These are phyloP conservation scores for Typha latifolia DNA, from an alignment of 176 grass and related monocot genomes.

Conservation along the genomic window DNA sequence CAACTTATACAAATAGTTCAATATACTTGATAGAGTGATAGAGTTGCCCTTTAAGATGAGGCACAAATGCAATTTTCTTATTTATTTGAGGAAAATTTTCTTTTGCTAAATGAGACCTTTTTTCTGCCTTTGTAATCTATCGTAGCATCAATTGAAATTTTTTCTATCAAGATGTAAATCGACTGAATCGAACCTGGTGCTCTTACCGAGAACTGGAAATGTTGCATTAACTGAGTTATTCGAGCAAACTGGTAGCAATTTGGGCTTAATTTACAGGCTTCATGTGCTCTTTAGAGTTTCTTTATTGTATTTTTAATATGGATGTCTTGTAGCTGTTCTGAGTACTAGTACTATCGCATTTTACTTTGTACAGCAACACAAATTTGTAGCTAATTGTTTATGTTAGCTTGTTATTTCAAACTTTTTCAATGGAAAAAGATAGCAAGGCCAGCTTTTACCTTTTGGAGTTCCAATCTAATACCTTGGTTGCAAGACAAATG, in stretches of 20 bases:
- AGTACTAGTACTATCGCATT: no score
- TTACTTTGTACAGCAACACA: no score
- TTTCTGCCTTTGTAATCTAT: background rate
- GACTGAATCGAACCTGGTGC: no score
- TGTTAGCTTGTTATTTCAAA: background rate
- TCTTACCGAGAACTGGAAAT: no score
- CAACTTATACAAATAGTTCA: conserved; percentile 53
- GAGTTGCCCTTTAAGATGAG: background rate
- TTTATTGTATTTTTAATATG: no score
- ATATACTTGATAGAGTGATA: conserved; percentile 48
- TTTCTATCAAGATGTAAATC: no score
- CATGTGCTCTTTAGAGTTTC: no score
- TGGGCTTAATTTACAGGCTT: no score
- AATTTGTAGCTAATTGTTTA: background rate
- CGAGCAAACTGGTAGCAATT: no score
- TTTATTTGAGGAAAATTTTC: background rate
- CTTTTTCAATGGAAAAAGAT: background rate
- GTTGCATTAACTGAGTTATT: no score
- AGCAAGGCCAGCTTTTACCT: background rate
- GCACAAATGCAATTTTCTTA: background rate
- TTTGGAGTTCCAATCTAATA: background rate
- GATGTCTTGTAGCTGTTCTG: no score
- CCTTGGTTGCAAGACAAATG: background rate
- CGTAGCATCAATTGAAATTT: no score
- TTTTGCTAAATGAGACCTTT: background rate